These are phyloP conservation scores for Aspergillus fumigatus DNA, from an alignment of 2,329 filamentous ascomycete genomes.

Conservation along the genomic window DNA sequence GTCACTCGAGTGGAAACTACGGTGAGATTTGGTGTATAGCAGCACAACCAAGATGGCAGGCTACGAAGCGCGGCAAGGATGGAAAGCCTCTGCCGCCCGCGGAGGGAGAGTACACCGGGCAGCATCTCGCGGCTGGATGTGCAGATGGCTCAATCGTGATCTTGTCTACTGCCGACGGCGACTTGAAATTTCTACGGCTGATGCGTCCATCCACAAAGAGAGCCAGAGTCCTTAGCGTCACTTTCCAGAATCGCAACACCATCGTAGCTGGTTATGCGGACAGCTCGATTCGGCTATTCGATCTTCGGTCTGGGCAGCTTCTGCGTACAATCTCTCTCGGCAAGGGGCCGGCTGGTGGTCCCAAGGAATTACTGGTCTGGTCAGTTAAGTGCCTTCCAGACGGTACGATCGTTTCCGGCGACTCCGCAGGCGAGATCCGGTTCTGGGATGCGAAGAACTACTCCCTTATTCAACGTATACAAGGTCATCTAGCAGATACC, in stretches of 20 bases:
- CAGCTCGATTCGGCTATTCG: slow-evolving; percentile 87
- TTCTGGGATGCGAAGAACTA: slow-evolving; percentile 95
- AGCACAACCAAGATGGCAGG: slow-evolving; percentile 64
- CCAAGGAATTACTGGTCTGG: slow-evolving; percentile 88
- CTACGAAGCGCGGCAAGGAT: slow-evolving; percentile 33
- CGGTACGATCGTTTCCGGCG: slow-evolving; percentile 88
- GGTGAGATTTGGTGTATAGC: slow-evolving; percentile 97
- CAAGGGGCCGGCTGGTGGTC: slow-evolving; percentile 67
- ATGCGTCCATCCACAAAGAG: slow-evolving; percentile 77
- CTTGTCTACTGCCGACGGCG: slow-evolving; percentile 78
- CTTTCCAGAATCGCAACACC: slow-evolving; percentile 78
- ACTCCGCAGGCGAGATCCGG: slow-evolving; percentile 88
- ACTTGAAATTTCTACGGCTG: slow-evolving; percentile 73
- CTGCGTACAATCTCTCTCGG: slow-evolving; percentile 82
- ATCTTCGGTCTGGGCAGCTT: slow-evolving; percentile 71
- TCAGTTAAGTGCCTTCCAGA: slow-evolving; percentile 81
- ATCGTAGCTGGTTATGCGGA: slow-evolving; percentile 93
- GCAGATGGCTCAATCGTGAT: slow-evolving; percentile 86
- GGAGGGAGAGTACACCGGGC: slow-evolving; percentile 40
- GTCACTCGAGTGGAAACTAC: slow-evolving; percentile 85
- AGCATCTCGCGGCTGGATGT: slow-evolving; percentile 79
- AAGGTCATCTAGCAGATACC: slow-evolving; percentile 84
- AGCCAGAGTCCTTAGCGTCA: slow-evolving; percentile 82
- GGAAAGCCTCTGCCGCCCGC: slow-evolving; percentile 30
- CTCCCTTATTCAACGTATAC: slow-evolving; percentile 78